Conservation (phyloP, 768 basidiomycete genomes). For the Asterophora lycoperdoides region DNA sequence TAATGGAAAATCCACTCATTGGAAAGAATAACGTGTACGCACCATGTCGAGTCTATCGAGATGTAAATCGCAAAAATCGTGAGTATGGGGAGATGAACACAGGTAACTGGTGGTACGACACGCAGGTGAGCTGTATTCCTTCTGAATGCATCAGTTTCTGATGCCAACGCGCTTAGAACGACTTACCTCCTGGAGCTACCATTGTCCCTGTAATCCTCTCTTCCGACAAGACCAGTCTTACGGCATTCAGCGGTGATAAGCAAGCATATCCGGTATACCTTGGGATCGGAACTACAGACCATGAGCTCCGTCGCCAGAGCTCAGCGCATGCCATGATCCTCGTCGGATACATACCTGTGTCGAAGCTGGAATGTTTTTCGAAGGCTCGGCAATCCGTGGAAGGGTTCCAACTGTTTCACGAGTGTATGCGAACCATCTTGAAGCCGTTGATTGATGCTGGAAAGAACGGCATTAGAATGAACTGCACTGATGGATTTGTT, state of each 20-base stretch:
- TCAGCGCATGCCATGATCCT: constrained; percentile 21
- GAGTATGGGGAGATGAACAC: constrained; percentile 36
- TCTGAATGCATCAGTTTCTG: background rate
- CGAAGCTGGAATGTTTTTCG: constrained; percentile 2
- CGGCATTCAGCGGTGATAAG: no score
- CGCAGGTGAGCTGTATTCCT: constrained; percentile 25
- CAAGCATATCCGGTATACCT: constrained; percentile 37
- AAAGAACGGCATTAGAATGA: constrained; percentile 25
- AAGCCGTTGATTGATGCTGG: constrained; percentile 26
- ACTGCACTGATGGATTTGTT: constrained; percentile 28
- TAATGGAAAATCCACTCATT: constrained; percentile 29
- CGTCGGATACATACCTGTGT: background rate
- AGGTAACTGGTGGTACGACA: constrained; percentile 31
- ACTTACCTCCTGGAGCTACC: background rate
- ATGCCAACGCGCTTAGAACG: constrained; percentile 1
- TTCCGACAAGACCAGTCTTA: no score
- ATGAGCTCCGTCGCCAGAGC: constrained; percentile 23
- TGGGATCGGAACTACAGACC: constrained; percentile 31
- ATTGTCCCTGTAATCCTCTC: background rate
- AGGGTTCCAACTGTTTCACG: constrained; percentile 1
- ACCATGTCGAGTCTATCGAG: constrained; percentile 23
- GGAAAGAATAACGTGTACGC: constrained; percentile 20
- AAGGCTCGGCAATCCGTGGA: background rate
- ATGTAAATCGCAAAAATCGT: constrained; percentile 12
- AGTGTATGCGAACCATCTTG: constrained; percentile 17